Conservation (phyloP, 2,329 filamentous ascomycete genomes). For the Bertia moriformis region DNA sequence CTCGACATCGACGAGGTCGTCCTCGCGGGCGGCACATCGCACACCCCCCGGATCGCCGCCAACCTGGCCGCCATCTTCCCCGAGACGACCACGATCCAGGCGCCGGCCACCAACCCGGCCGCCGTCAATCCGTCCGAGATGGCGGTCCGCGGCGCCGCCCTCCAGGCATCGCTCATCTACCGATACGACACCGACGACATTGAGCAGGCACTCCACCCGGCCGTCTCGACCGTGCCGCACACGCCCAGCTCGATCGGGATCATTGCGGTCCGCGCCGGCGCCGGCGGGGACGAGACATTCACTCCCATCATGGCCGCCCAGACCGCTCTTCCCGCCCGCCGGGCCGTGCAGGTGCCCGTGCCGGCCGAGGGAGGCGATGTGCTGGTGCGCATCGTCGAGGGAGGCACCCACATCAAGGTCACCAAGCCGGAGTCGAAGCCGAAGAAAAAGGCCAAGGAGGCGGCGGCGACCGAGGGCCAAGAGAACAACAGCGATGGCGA, state of each 20-base stretch:
- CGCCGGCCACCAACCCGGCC: slow-evolving; percentile 45
- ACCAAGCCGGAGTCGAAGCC: slow-evolving; percentile 44
- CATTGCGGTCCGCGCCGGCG: slow-evolving; percentile 32
- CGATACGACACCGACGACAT: slow-evolving; percentile 61
- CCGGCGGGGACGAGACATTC: slow-evolving; percentile 37
- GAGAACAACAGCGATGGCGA: slow-evolving; percentile 32
- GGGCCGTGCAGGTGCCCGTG: slow-evolving; percentile 46
- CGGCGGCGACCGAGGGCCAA: slow-evolving; percentile 27
- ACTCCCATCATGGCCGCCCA: slow-evolving; percentile 47
- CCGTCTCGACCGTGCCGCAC: slow-evolving; percentile 61
- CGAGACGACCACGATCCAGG: slow-evolving; percentile 42
- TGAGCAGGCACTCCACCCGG: slow-evolving; percentile 58
- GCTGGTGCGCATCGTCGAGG: slow-evolving; percentile 54
- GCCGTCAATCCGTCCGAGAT: slow-evolving; percentile 61
- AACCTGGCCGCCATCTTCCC: slow-evolving; percentile 49
- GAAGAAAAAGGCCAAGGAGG: slow-evolving; percentile 30
- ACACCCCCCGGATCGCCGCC: slow-evolving; percentile 57
- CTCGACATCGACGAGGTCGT: slow-evolving; percentile 61
- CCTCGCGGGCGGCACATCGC: slow-evolving; percentile 54
- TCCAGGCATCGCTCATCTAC: slow-evolving; percentile 57
- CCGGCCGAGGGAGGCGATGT: slow-evolving; percentile 54
- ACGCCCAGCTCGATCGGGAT: slow-evolving; percentile 53
- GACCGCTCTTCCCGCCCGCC: slow-evolving; percentile 54
- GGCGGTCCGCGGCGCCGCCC: slow-evolving; percentile 52
- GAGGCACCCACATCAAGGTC: slow-evolving; percentile 52